Evolutionary conservation across 805 yeast species (phyloP).

Genomic region (Sugiyamaella qingdaonensis): DNA sequence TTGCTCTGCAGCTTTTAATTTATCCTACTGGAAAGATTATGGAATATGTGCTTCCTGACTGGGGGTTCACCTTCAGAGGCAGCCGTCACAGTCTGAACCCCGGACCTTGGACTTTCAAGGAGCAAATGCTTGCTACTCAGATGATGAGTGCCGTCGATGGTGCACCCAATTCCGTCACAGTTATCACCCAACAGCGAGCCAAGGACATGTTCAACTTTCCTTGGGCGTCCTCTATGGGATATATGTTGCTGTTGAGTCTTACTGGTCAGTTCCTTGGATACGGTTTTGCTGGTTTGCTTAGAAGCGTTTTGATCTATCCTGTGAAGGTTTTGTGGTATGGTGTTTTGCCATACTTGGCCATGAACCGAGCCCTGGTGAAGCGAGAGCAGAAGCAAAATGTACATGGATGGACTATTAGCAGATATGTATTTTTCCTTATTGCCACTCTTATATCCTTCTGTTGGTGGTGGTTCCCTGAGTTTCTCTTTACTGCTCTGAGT

Average conservation of each 20-base stretch:
- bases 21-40: conserved; percentile 48
- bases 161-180: conserved; percentile 43
- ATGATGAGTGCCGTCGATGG: conserved; percentile 36
- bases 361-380: conserved; percentile 41
- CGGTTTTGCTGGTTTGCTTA: conserved; percentile 53
- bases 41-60: conserved; percentile 37
- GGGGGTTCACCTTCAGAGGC: conserved; percentile 38
- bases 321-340: conserved; percentile 44
- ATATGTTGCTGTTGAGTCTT: conserved; percentile 43
- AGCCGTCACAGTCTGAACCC: conserved; percentile 47
- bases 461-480: conserved; percentile 69
- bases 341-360: conserved; percentile 52
- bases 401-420: conserved; percentile 58
- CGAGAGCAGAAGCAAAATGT: conserved; percentile 34
- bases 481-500: conserved; percentile 55
- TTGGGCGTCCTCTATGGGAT: conserved; percentile 27
- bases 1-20: conserved; percentile 53
- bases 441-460: conserved; percentile 41
- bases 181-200: conserved; percentile 18
- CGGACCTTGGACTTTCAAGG: conserved; percentile 59
- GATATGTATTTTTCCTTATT: conserved; percentile 47
- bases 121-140: conserved; percentile 56
- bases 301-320: conserved; percentile 44
- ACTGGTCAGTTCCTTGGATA: conserved; percentile 51
- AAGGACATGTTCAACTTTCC: conserved; percentile 11